A percentile compares a stretch with the other conserved stretches of the same genome.
phyloP scores from a whole-genome alignment of 2,329 filamentous ascomycete genomes.

The Parascedosporium putredinis region DNA sequence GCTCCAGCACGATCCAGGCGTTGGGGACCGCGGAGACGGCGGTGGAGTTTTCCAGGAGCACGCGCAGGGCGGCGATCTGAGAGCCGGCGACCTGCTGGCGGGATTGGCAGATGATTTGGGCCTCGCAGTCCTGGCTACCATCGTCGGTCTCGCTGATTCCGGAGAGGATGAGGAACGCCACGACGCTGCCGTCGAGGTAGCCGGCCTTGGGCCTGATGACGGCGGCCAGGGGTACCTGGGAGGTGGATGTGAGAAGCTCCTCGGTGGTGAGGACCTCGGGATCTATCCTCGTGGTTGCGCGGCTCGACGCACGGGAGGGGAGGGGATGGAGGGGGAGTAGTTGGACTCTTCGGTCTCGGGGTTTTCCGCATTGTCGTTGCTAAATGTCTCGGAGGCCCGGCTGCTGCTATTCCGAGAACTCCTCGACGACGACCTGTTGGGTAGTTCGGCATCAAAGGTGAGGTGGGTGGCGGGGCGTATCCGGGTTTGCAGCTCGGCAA shows the following conservation, averaged over 20 bases:
- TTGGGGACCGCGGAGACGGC: slow-evolving; percentile 26
- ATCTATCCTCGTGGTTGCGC: not conserved
- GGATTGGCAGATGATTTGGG: slow-evolving; percentile 24
- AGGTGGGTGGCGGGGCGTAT: slow-evolving; percentile 20
- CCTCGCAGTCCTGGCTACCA: slow-evolving; percentile 13
- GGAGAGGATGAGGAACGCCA: slow-evolving; percentile 33
- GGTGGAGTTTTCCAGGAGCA: slow-evolving; percentile 19
- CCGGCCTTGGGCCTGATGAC: slow-evolving; percentile 38
- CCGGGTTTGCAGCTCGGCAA: slow-evolving; percentile 34
- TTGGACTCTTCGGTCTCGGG: slow-evolving; percentile 6
- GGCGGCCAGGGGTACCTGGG: slow-evolving; percentile 28
- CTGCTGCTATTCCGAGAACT: slow-evolving; percentile 9
- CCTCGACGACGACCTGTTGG: slow-evolving; percentile 5
- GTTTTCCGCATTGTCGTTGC: slow-evolving; percentile 10
- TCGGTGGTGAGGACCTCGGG: slow-evolving; percentile 17
- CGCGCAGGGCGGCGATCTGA: slow-evolving; percentile 30
- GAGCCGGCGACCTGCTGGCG: slow-evolving; percentile 30
- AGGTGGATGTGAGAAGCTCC: slow-evolving; percentile 27
- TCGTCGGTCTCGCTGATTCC: slow-evolving; percentile 10
- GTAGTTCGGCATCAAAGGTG: not conserved
- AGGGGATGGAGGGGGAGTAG: not conserved
- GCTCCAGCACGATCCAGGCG: slow-evolving; percentile 37
- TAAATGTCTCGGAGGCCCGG: slow-evolving; percentile 13
- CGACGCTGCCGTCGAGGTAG: slow-evolving; percentile 36
- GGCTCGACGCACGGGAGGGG: not conserved